Evolutionary conservation across 345 rosid genomes (phyloP), one percentile per base, ranked within the genome.

Genomic region (Euclidium syriacum): DNA sequence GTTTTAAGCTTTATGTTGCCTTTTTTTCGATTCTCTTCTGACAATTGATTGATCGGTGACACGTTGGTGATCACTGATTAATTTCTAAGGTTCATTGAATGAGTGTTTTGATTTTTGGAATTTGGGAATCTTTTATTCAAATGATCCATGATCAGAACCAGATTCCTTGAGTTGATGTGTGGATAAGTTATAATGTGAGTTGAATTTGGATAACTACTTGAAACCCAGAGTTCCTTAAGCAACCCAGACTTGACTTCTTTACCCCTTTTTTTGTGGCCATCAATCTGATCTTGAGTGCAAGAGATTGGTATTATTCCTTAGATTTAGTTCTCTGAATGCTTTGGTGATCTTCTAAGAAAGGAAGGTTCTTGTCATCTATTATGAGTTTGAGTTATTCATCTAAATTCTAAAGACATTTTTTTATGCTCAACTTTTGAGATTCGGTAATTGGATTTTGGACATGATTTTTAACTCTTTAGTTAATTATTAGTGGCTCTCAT

Each of bases 131-230:
- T 9, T 25, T 14, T 26, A 48, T 26, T 56, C 57, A 38, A 50
- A 41, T 52, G 43, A 27, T 29, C 42, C 20, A n/a, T 68, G 35
- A 26, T 35, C 20, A 36, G 72, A 58, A 68, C 52, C 73, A 40
- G 60, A 41, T 68, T 51, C 73, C 16, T 17, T 41, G 49, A 50
- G 35, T 68, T 68, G 72, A 68, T 40, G 12, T 68, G 1, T 68
- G 23, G 24, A 32, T 68, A 29, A 49, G 29, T 58, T 23, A 11
- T 51, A 20, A 8, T 16, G 30, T 59, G 44, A 50, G 52, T 50
- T 58, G 65, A 58, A 58, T 50, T 50, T 50, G 34, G 52, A 50
- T 59, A 30, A 1, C 29, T 58, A 11, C 14, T 48, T 11, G 25
- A 26, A 23, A 40, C 15, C 23, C 54, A 11, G 23, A 40, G 25